Conservation (phyloP, 208 protist genomes). For the Angomonas deanei region DNA sequence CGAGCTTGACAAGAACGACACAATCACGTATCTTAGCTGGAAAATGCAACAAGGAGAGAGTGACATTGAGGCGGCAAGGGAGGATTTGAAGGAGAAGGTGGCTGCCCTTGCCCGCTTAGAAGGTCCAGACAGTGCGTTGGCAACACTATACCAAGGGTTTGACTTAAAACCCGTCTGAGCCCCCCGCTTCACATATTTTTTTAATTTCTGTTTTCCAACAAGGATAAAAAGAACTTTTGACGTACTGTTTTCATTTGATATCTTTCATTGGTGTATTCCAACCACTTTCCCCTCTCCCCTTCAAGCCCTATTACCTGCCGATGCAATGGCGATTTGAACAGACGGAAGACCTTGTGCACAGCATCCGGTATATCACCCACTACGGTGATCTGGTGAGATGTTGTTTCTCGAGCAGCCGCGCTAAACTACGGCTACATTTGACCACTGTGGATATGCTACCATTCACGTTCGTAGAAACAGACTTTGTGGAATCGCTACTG, state of each 20-base stretch:
- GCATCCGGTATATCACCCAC: background rate
- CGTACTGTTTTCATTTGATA: background rate
- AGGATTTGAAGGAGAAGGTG: slow-evolving; percentile 72
- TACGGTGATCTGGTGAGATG: background rate
- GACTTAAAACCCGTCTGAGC: slow-evolving; percentile 34
- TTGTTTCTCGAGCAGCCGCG: background rate
- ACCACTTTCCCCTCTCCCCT: background rate
- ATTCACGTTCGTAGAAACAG: background rate
- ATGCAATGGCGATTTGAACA: background rate
- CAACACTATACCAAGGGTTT: slow-evolving; percentile 67
- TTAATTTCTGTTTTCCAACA: too few relatives aligned
- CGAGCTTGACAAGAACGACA: slow-evolving; percentile 42
- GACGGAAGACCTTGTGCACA: background rate
- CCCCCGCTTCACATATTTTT: background rate
- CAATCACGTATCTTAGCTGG: slow-evolving; percentile 58
- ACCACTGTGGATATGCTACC: background rate
- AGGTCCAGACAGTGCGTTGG: slow-evolving; percentile 65
- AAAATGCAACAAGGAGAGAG: slow-evolving; percentile 43
- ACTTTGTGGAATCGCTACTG: background rate
- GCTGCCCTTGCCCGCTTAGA: slow-evolving; percentile 71
- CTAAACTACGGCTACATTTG: background rate
- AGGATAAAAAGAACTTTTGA: too few relatives aligned
- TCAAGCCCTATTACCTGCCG: too few relatives aligned
- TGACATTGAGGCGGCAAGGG: slow-evolving; percentile 54
- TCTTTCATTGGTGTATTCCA: background rate